Conservation (phyloP, 1,284 basidiomycete species). For the Ceratorhiza oryzae-sativae region DNA sequence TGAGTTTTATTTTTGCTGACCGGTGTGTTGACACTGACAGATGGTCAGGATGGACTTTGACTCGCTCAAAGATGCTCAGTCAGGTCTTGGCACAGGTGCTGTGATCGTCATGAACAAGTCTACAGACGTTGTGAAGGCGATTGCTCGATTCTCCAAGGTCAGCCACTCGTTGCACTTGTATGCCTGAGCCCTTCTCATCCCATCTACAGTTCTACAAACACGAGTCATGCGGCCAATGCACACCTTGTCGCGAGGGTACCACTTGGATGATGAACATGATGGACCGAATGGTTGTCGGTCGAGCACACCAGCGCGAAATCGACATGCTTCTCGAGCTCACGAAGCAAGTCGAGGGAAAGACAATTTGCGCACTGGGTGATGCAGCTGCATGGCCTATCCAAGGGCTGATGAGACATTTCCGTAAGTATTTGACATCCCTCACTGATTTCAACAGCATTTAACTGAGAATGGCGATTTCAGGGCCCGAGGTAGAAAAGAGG, state of each 20-base stretch:
- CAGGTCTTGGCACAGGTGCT: slow-evolving; percentile 95
- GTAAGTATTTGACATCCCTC: slow-evolving; percentile 51
- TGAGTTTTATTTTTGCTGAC: slow-evolving; percentile 55
- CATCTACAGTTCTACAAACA: slow-evolving; percentile 89
- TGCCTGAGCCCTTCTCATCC: not conserved
- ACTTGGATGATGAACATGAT: slow-evolving; percentile 99
- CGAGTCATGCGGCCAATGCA: slow-evolving; percentile 98
- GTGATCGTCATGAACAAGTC: slow-evolving; percentile 99
- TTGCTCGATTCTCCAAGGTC: slow-evolving; percentile 89
- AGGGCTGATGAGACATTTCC: slow-evolving; percentile 95
- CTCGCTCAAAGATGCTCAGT: slow-evolving; percentile 93
- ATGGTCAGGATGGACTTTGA: slow-evolving; percentile 91
- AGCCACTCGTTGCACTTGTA: slow-evolving; percentile 42
- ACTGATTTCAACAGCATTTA: not conserved
- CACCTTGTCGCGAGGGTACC: slow-evolving; percentile 94
- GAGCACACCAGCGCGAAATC: slow-evolving; percentile 91
- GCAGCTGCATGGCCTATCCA: slow-evolving; percentile 99
- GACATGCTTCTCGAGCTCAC: slow-evolving; percentile 96
- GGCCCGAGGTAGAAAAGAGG: slow-evolving; percentile 87
- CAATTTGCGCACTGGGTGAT: slow-evolving; percentile 96
- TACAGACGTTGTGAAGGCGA: slow-evolving; percentile 92
- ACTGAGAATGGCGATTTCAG: slow-evolving; percentile 44
- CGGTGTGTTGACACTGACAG: not conserved
- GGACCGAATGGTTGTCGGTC: slow-evolving; percentile 89
- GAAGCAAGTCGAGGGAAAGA: slow-evolving; percentile 90